Conservation (phyloP, 805 yeast genomes). For the Suhomyces emberorum region DNA sequence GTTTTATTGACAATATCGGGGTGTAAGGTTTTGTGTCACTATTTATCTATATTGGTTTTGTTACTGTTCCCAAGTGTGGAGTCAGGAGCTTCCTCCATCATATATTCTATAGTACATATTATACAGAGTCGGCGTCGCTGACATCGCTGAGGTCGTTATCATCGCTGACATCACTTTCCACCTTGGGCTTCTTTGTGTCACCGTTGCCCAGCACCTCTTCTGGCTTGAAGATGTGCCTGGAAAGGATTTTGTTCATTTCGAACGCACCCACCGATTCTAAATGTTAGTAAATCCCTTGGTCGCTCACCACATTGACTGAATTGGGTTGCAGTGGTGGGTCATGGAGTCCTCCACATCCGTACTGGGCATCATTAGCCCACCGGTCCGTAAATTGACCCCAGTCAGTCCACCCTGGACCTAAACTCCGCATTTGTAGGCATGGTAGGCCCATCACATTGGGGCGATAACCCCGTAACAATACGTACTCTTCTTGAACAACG, state of each 20-base stretch:
- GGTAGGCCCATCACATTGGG: no score
- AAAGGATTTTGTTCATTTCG: constrained; percentile 52
- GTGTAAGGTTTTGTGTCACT: no score
- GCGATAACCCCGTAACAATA: constrained; percentile 11
- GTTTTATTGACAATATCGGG: no score
- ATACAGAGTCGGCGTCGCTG: constrained; percentile 5
- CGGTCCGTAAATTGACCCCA: no score
- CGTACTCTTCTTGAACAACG: constrained; percentile 56
- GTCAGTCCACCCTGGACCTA: no score
- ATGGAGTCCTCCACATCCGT: no score
- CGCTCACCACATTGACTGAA: no score
- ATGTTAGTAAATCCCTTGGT: constrained; percentile 12
- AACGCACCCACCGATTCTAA: constrained; percentile 49
- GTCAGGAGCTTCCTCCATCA: no score
- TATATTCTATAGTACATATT: constrained; percentile 1
- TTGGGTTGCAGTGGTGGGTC: not conserved
- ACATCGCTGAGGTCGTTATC: not conserved
- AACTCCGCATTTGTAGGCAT: no score
- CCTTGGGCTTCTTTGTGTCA: not conserved
- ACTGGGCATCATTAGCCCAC: no score
- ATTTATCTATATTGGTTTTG: no score
- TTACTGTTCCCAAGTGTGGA: no score
- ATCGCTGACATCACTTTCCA: not conserved
- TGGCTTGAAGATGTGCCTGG: constrained; percentile 46
- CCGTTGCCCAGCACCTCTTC: constrained; percentile 19